Conservation (phyloP, 441 rosid genomes). For the Pelargonium australe region DNA sequence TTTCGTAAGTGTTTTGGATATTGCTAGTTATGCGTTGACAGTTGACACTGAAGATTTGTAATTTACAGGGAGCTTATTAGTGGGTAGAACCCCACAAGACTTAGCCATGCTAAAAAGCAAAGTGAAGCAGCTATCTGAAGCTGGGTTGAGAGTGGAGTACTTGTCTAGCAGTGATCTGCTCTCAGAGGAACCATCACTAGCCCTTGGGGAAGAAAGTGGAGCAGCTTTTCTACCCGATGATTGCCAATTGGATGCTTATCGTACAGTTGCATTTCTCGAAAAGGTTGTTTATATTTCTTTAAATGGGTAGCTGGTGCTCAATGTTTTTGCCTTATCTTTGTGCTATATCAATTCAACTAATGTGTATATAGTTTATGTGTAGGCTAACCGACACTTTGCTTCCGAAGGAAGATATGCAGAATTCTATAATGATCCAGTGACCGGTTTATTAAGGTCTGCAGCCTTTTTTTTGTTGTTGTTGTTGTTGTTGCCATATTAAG, state of each 20-base stretch:
- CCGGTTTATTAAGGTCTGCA: slow-evolving; percentile 51
- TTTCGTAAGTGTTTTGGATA: neutral
- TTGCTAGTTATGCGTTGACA: neutral
- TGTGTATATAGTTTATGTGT: slow-evolving; percentile 18
- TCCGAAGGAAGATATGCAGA: slow-evolving; percentile 69
- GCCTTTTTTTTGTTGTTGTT: slow-evolving; percentile 1
- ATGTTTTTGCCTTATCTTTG: slow-evolving; percentile 14
- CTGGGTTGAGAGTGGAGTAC: slow-evolving; percentile 60
- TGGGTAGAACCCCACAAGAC: slow-evolving; percentile 56
- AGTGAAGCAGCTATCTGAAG: slow-evolving; percentile 61
- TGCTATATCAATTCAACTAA: neutral
- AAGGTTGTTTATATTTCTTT: slow-evolving; percentile 38
- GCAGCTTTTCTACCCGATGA: slow-evolving; percentile 81
- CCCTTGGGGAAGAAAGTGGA: slow-evolving; percentile 46
- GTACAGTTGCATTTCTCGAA: slow-evolving; percentile 58
- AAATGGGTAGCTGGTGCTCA: slow-evolving; percentile 10
- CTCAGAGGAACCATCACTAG: slow-evolving; percentile 50
- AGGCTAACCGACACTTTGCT: slow-evolving; percentile 60
- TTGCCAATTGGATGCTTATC: slow-evolving; percentile 76
- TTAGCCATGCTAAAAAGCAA: slow-evolving; percentile 41
- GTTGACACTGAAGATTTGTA: neutral
- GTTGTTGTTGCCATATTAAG: neutral
- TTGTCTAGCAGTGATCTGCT: slow-evolving; percentile 51
- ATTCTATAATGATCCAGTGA: slow-evolving; percentile 72
- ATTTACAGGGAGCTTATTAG: slow-evolving; percentile 41